Conservation (phyloP, 495 filamentous ascomycete genomes). For the Astrothelium subdiscretum region DNA sequence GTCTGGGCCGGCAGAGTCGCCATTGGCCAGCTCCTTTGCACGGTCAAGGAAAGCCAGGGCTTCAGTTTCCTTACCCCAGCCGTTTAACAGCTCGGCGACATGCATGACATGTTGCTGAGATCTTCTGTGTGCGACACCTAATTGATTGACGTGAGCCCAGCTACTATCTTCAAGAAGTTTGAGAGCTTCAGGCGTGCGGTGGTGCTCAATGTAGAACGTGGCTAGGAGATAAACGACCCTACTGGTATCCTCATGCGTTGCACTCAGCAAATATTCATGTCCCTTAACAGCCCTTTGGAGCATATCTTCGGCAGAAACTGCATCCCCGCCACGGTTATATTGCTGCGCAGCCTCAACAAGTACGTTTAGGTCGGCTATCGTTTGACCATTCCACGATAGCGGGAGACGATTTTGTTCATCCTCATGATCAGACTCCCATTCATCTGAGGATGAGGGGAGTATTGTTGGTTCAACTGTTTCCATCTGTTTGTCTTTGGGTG, state of each 20-base stretch:
- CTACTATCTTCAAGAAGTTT: background rate
- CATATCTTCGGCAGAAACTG: background rate
- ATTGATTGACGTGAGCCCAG: background rate
- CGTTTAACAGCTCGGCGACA: background rate
- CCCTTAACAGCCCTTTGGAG: background rate
- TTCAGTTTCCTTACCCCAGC: background rate
- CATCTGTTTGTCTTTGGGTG: too few species aligned
- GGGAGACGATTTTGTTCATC: too few species aligned
- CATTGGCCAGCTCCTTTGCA: background rate
- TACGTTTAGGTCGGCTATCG: background rate
- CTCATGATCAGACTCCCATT: too few species aligned
- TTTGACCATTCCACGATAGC: background rate
- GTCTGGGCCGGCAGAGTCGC: background rate
- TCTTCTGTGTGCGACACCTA: background rate
- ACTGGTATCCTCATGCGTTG: slow-evolving; percentile 2
- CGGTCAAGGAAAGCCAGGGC: background rate
- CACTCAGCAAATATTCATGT: background rate
- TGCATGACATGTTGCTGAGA: background rate
- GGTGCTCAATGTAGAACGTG: background rate
- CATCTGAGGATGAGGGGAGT: too few species aligned
- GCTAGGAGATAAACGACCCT: background rate
- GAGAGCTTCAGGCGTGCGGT: background rate
- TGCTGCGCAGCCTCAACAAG: background rate
- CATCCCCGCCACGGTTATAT: background rate
- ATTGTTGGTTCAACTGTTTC: too few species aligned